Evolutionary conservation across 768 basidiomycete species (phyloP), one percentile per base, ranked within the genome.

Genomic region (Rickenella mellea): DNA sequence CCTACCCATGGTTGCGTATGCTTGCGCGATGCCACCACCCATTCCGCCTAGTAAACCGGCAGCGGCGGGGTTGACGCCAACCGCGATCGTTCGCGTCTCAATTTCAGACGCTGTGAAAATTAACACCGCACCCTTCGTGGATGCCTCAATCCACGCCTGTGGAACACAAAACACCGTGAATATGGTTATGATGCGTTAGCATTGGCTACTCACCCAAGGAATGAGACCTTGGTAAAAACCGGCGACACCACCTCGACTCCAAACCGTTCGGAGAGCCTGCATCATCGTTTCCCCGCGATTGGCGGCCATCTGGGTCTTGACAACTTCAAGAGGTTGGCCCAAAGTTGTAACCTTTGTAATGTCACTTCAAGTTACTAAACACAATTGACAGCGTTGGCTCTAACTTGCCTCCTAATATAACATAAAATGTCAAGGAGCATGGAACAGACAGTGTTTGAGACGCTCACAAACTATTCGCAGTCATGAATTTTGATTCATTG

Each of bases 251-350:
- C 96, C 96, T 48, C 96, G 83, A 53, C 78, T 71, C 90, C 91
- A 94, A 45, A 98, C 89, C 5, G 81, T 78, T 49, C 74, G 70
- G 51, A 85, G 70, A 14, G 96, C 93, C 58, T 89, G 78, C 46
- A 71, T 52, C 91, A 99, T 96, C 10, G 83, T 71, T 61, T 99
- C 92, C 8, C 75, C 78, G 47, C 96, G 80, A 68, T 94, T 93
- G 47, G 92, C 90, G 45, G 96, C 96, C 96, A 99, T 98, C 60
- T 99, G 96, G 14, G 96, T 99, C 68, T 99, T 99, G 51, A 98
- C 65, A 26, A 98, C 96, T 67, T 99, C 96, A 45, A 99, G 68
- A 17, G 96, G 96, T 69, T 99, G 96, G 27, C 96, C 96, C 24
- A 99, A 76, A 7, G 94, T 97, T 43, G 96, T 97, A 51, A 99